phyloP scores from a whole-genome alignment of 805 yeast species.

The Candida nitratophila region DNA sequence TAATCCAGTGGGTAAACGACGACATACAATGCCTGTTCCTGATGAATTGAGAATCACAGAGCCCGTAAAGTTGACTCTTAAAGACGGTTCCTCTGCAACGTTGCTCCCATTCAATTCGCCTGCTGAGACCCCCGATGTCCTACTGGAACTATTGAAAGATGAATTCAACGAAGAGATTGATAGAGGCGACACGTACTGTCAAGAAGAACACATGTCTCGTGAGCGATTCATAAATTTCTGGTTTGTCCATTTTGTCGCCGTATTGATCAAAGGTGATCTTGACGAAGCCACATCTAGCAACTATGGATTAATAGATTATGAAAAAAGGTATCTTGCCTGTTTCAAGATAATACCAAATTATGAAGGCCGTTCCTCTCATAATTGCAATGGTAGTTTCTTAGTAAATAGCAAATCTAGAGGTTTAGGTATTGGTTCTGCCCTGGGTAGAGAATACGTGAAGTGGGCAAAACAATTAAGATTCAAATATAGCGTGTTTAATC shows the following conservation, averaged over 20 bases:
- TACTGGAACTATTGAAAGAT: constrained; percentile 38
- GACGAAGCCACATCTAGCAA: background rate
- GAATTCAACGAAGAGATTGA: constrained; percentile 62
- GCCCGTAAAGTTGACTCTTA: constrained; percentile 15
- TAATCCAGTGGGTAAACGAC: too few species aligned
- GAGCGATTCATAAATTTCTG: constrained; percentile 58
- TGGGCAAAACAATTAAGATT: constrained; percentile 80
- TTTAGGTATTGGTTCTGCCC: constrained; percentile 48
- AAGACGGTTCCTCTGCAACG: constrained; percentile 32
- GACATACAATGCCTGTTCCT: constrained; percentile 8
- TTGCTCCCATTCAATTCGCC: constrained; percentile 50
- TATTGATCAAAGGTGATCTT: constrained; percentile 43
- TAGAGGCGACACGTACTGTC: constrained; percentile 74
- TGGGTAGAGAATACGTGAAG: constrained; percentile 59
- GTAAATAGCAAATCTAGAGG: constrained; percentile 60
- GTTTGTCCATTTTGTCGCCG: constrained; percentile 59
- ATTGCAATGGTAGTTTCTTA: constrained; percentile 82
- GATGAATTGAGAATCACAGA: constrained; percentile 2
- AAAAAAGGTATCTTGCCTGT: constrained; percentile 52
- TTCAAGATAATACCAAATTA: constrained; percentile 85
- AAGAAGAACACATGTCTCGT: constrained; percentile 26
- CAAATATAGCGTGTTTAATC: constrained; percentile 76
- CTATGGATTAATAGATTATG: constrained; percentile 32
- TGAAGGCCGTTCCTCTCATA: constrained; percentile 76
- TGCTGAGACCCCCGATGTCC: constrained; percentile 40